These are phyloP conservation scores for Diatrype stigma DNA, from an alignment of 2,329 filamentous ascomycete genomes.

Conservation along the genomic window DNA sequence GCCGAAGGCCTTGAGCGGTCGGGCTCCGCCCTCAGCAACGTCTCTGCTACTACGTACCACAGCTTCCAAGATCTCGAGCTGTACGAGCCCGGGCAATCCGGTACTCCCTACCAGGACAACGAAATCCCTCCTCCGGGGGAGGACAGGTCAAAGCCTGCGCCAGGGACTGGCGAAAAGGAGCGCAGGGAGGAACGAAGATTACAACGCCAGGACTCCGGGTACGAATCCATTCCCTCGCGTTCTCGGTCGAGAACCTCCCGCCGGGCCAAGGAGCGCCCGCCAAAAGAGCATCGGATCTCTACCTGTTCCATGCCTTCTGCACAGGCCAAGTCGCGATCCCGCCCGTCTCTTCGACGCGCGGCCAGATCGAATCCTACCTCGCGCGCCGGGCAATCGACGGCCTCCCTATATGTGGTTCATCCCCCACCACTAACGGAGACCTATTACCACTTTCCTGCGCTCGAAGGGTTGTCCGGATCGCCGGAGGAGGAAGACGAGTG, in stretches of 20 bases:
- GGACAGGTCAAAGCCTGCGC: slow-evolving; percentile 27
- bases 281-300: slow-evolving; percentile 25
- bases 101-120: slow-evolving; percentile 6
- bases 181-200: slow-evolving; percentile 18
- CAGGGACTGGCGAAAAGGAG: slow-evolving; percentile 19
- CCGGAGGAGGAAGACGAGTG: slow-evolving; percentile 10
- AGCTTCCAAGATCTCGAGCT: slow-evolving; percentile 50
- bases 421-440: slow-evolving; percentile 26
- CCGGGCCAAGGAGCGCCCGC: not conserved
- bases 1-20: slow-evolving; percentile 20
- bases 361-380: slow-evolving; percentile 31
- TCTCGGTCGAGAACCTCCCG: slow-evolving; percentile 35
- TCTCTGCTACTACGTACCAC: slow-evolving; percentile 49
- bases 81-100: slow-evolving; percentile 34
- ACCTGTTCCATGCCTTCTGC: slow-evolving; percentile 26
- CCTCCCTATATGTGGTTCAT: slow-evolving; percentile 4
- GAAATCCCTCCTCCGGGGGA: slow-evolving; percentile 12
- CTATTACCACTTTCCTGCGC: slow-evolving; percentile 49
- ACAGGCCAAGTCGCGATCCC: slow-evolving; percentile 30
- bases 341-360: slow-evolving; percentile 39
- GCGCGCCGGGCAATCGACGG: slow-evolving; percentile 19
- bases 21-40: slow-evolving; percentile 36
- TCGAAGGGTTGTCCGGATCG: slow-evolving; percentile 29
- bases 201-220: slow-evolving; percentile 55
- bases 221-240: slow-evolving; percentile 46